Conservation (phyloP, 305 asterid species). For the Stenogyne calaminthoides region DNA sequence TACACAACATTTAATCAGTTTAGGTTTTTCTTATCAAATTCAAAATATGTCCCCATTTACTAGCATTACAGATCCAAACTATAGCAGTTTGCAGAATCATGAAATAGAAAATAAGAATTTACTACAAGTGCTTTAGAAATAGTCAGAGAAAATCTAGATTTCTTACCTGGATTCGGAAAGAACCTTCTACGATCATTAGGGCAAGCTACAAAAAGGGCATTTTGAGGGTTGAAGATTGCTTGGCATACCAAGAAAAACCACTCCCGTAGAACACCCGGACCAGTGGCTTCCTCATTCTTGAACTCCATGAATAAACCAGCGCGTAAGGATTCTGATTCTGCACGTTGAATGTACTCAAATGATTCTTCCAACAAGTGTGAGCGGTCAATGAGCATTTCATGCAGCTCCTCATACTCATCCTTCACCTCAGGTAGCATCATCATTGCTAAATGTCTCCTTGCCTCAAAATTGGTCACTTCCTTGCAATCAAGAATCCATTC, state of each 20-base stretch:
- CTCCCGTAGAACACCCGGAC: slow-evolving; percentile 97
- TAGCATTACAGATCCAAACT: background rate
- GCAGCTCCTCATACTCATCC: slow-evolving; percentile 79
- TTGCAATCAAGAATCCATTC: slow-evolving; percentile 73
- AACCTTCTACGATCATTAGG: slow-evolving; percentile 79
- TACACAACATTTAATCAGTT: slow-evolving; percentile 2
- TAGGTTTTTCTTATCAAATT: background rate
- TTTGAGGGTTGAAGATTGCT: slow-evolving; percentile 84
- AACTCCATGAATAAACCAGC: slow-evolving; percentile 92
- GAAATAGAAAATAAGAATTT: slow-evolving; percentile 16
- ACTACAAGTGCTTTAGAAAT: slow-evolving; percentile 10
- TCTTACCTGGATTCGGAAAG: slow-evolving; percentile 80
- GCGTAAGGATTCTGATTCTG: slow-evolving; percentile 58
- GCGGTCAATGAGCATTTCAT: slow-evolving; percentile 96
- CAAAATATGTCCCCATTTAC: background rate
- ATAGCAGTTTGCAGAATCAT: slow-evolving; percentile 16
- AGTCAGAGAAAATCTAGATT: slow-evolving; percentile 11
- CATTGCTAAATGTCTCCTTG: slow-evolving; percentile 83
- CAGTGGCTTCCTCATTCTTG: slow-evolving; percentile 93
- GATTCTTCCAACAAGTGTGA: slow-evolving; percentile 76
- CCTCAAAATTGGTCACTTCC: slow-evolving; percentile 82
- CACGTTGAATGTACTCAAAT: slow-evolving; percentile 75
- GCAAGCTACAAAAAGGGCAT: slow-evolving; percentile 88
- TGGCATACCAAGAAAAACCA: slow-evolving; percentile 96
- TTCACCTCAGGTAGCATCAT: slow-evolving; percentile 82